Evolutionary conservation across 495 filamentous ascomycete species (phyloP), one percentile per base, ranked within the genome.

Genomic region (Chaetomium fimeti): DNA sequence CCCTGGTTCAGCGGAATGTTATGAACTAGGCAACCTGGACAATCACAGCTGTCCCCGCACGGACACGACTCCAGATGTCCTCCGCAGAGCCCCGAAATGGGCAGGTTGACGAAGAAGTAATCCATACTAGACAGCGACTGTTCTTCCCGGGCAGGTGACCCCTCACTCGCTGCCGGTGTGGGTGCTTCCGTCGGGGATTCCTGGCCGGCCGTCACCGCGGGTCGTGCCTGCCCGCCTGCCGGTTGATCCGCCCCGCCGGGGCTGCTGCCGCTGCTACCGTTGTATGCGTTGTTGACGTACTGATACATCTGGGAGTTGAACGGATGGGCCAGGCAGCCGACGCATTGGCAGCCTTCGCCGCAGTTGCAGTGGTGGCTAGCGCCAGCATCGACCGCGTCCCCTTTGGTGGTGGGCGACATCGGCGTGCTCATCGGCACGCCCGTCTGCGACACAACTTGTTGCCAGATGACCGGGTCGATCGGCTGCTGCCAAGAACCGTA

Each of bases 271-370:
- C 32, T 63, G 53, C 54, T 67, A 42, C 42, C 63, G 58, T n/a
- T 61, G 65, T 74, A 68, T 36, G 72, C 72, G 8, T 69, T 67
- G 45, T 67, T 71, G 40, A 91, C 84, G 69, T 88, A 88, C 51
- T 87, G 78, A 45, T 79, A 78, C n/a, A 87, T 90, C n/a, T 84
- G 82, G 24, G 83, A 76, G 69, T 92, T 92, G 71, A 85, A 91
- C 5, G 89, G 89, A 69, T 92, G 89, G 43, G 82, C 79, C 25
- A 83, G 74, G 68, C 89, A 92, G 24, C 85, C 88, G 27, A 90
- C 68, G 67, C 89, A 92, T 62, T 88, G 77, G 67, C 89, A 92
- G 0, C 78, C 78, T 55, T 87, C 78, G 65, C 91, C 85, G 71
- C 91, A 88, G 68, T 76, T 69, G 74, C 90, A 88, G 56, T 84